These are phyloP conservation scores for Solanum commersonii DNA, from an alignment of 257 asterid species.

Conservation along the genomic window DNA sequence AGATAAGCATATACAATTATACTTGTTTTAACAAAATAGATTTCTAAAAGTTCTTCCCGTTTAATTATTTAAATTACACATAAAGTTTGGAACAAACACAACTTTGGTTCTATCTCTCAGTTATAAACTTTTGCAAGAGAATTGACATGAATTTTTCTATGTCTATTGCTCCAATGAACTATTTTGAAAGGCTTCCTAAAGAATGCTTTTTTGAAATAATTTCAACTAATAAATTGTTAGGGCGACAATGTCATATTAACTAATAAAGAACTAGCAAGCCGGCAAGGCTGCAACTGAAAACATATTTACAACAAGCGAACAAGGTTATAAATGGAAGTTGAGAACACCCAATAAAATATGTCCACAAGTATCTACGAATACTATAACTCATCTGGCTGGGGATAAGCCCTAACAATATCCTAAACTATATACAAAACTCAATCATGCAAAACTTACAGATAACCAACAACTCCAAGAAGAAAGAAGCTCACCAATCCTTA, in stretches of 20 bases:
- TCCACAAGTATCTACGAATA: not conserved
- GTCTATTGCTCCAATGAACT: no score
- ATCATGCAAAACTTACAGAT: no score
- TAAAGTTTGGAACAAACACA: not conserved
- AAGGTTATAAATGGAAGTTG: not conserved
- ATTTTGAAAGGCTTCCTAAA: not conserved
- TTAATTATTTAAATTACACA: not conserved
- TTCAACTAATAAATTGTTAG: not conserved
- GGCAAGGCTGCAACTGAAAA: not conserved
- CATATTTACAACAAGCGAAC: not conserved
- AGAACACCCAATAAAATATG: not conserved
- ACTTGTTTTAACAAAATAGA: not conserved
- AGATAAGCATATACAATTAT: not conserved
- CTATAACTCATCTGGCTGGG: not conserved
- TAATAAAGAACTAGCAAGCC: not conserved
- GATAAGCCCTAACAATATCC: not conserved
- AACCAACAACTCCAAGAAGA: no score
- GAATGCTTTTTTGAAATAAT: not conserved
- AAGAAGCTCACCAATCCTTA: no score
- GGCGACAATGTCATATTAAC: not conserved
- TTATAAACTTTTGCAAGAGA: not conserved
- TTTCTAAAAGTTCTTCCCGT: not conserved
- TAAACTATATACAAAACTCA: no score
- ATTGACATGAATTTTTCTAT: not conserved
- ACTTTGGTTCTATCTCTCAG: not conserved